phyloP scores from a whole-genome alignment of 176 grass and related monocot species.

The Chrysopogon serrulatus region DNA sequence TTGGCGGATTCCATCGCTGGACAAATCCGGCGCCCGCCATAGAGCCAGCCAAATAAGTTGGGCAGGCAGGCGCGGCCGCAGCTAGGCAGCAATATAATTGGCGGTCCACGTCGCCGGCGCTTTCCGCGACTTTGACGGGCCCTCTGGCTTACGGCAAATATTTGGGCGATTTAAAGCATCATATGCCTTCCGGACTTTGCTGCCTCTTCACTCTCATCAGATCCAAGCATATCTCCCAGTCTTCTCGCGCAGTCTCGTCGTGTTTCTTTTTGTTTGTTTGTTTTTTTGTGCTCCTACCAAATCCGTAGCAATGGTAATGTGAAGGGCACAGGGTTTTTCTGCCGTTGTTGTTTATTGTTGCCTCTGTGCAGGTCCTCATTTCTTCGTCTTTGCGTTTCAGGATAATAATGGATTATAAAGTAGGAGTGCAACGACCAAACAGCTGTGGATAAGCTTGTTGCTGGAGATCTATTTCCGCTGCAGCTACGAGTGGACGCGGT shows the following conservation, averaged over 20 bases:
- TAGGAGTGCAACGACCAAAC: neutral
- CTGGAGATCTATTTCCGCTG: neutral
- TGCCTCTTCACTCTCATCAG: neutral
- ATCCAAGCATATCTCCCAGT: constrained; percentile 30
- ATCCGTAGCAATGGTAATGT: neutral
- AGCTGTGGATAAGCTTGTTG: neutral
- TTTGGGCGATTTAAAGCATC: constrained; percentile 38
- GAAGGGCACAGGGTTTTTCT: neutral
- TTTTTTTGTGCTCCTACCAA: neutral
- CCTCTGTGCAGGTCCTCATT: neutral
- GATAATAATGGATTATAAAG: neutral
- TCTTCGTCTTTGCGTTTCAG: neutral
- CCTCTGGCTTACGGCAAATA: neutral
- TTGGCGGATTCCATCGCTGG: constrained; percentile 2
- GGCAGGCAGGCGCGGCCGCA: neutral
- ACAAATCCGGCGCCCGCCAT: neutral
- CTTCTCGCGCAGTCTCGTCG: neutral
- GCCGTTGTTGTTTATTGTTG: neutral
- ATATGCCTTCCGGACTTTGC: constrained; percentile 13
- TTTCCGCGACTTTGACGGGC: constrained; percentile 27
- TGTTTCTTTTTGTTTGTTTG: neutral
- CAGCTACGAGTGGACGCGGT: neutral
- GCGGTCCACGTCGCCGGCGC: constrained; percentile 15
- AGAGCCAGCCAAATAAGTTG: constrained; percentile 13
- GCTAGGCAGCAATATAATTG: neutral